Percentiles rank a stretch among this genome's conserved stretches.
These are phyloP conservation scores for Pythium grandisporangium DNA, from an alignment of 352 stramenopile species.

Conservation along the genomic window DNA sequence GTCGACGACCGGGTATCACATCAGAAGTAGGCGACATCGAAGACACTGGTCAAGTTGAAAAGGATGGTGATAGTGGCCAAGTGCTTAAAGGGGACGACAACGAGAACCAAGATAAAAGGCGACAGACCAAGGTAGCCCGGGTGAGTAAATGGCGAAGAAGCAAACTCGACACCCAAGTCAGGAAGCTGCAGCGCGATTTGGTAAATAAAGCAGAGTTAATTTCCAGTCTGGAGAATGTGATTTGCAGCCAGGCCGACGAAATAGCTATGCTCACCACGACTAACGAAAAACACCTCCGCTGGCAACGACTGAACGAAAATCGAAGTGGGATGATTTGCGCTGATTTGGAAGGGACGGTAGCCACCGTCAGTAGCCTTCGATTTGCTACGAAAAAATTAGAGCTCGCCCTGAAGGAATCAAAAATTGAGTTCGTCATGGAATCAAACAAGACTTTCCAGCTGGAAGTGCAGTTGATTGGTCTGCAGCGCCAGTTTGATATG, in stretches of 20 bases:
- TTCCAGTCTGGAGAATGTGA: slow-evolving; percentile 31
- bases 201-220: slow-evolving; percentile 34
- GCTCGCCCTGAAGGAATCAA: slow-evolving; percentile 18
- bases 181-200: slow-evolving; percentile 44
- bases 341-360: slow-evolving; percentile 30
- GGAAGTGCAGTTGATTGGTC: slow-evolving; percentile 21
- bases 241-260: slow-evolving; percentile 46
- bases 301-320: slow-evolving; percentile 27
- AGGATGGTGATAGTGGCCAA: not conserved
- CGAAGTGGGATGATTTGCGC: slow-evolving; percentile 40
- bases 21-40: slow-evolving; percentile 2
- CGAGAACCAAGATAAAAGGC: slow-evolving; percentile 2
- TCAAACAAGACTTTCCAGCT: slow-evolving; percentile 33
- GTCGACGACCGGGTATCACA: slow-evolving; percentile 8
- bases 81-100: too few species aligned
- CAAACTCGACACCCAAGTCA: slow-evolving; percentile 53
- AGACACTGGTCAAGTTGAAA: slow-evolving; percentile 2
- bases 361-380: slow-evolving; percentile 14
- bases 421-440: slow-evolving; percentile 34
- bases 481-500: slow-evolving; percentile 40
- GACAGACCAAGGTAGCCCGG: slow-evolving; percentile 21
- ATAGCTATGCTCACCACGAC: slow-evolving; percentile 26
- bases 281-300: slow-evolving; percentile 29
- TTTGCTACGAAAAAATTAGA: slow-evolving; percentile 11
- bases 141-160: slow-evolving; percentile 65